Conservation (phyloP, 192 early-diverging fungal species). For the Haplosporangium gracile region DNA sequence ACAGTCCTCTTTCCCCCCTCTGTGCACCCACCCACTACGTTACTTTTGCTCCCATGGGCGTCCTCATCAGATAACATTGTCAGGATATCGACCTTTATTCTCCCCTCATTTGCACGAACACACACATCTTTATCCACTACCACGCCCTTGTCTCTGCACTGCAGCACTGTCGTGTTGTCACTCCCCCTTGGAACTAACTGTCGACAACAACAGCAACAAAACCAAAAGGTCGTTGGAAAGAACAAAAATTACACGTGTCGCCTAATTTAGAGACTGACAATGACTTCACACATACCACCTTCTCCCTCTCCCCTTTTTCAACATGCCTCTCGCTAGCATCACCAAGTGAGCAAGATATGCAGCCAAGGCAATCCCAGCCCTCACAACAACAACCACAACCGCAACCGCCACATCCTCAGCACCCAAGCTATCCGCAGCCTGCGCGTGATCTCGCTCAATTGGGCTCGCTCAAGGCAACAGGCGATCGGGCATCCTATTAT, state of each 20-base stretch:
- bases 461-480: constrained; percentile 12
- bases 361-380: constrained; percentile 22
- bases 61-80: too few relatives aligned
- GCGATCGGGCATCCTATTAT: constrained; percentile 26
- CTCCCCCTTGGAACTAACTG: neutral
- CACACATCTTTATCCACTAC: neutral
- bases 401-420: constrained; percentile 11
- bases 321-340: neutral
- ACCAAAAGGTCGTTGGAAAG: neutral
- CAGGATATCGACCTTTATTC: too few relatives aligned
- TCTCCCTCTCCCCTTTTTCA: neutral
- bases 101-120: neutral
- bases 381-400: neutral
- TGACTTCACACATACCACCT: neutral
- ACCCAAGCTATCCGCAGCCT: constrained; percentile 16
- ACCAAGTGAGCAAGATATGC: constrained; percentile 34
- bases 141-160: neutral
- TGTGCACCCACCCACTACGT: too few relatives aligned
- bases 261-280: constrained; percentile 1
- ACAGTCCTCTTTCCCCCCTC: too few relatives aligned
- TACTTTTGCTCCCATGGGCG: too few relatives aligned
- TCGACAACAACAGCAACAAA: neutral
- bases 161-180: neutral
- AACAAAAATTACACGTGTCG: neutral
- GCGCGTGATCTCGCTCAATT: constrained; percentile 26